A percentile compares a stretch with the other conserved stretches of the same genome.
phyloP scores from a whole-genome alignment of 148 eudicot species.

The Bassia scoparia region DNA sequence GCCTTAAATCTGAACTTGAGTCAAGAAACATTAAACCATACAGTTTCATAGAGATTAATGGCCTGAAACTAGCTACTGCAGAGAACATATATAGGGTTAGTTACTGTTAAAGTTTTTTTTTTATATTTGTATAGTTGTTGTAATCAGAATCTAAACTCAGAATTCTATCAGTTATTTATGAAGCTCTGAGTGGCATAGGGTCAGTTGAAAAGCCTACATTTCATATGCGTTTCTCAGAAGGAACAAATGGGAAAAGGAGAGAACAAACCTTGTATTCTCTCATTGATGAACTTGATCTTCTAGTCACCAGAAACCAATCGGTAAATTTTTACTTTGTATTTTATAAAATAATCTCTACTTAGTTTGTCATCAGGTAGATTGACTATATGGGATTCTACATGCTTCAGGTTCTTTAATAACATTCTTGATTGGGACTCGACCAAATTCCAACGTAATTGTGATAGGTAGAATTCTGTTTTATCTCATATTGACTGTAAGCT shows the following conservation, averaged over 20 bases:
- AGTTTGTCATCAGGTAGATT: neutral
- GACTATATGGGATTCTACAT: constrained; percentile 3
- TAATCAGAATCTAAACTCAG: constrained; percentile 12
- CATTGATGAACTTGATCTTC: constrained; percentile 94
- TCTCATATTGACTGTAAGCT: constrained; percentile 11
- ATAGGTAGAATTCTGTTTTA: constrained; percentile 50
- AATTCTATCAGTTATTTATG: constrained; percentile 70
- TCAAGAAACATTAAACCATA: constrained; percentile 75
- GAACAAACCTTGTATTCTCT: constrained; percentile 86
- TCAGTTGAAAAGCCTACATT: constrained; percentile 89
- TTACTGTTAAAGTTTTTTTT: constrained; percentile 2
- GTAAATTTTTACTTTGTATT: constrained; percentile 34
- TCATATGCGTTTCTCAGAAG: constrained; percentile 79
- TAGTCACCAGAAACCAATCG: constrained; percentile 92
- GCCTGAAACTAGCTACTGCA: constrained; percentile 88
- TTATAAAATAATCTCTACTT: neutral
- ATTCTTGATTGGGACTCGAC: constrained; percentile 99
- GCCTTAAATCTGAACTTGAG: constrained; percentile 78
- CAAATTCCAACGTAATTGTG: constrained; percentile 82
- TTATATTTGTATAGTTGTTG: neutral
- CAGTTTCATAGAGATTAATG: constrained; percentile 84
- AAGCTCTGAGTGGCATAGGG: constrained; percentile 90
- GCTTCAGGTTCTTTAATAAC: constrained; percentile 87
- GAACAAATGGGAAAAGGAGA: constrained; percentile 57
- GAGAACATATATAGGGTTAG: constrained; percentile 87